These are phyloP conservation scores for Solanum clarkiae DNA, from an alignment of 257 asterid species.

Conservation along the genomic window DNA sequence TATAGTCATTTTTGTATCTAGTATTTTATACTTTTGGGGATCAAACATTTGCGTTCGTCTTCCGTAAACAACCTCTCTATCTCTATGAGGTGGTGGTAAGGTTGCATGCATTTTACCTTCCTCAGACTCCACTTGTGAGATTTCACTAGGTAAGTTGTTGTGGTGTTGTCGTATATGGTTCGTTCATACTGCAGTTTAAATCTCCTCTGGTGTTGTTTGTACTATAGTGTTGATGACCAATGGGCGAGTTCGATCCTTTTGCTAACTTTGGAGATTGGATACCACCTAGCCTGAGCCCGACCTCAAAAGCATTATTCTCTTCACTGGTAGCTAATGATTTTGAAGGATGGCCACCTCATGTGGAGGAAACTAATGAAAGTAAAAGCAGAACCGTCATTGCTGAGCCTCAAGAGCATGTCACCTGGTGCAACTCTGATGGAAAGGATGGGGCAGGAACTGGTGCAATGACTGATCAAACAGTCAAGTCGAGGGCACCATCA, in stretches of 20 bases:
- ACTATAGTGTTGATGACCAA: not conserved
- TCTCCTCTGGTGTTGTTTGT: not conserved
- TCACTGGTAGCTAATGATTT: slow-evolving; percentile 29
- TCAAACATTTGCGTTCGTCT: no score
- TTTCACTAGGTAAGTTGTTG: no score
- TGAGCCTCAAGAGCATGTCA: slow-evolving; percentile 2
- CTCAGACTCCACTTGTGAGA: no score
- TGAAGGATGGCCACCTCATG: slow-evolving; percentile 8
- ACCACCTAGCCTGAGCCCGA: slow-evolving; percentile 46
- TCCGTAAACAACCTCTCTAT: no score
- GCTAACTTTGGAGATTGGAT: slow-evolving; percentile 60
- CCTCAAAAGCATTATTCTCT: slow-evolving; percentile 30
- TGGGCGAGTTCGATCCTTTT: slow-evolving; percentile 58
- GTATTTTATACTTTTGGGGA: no score
- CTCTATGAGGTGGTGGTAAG: no score
- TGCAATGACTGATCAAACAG: slow-evolving; percentile 2
- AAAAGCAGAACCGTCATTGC: slow-evolving; percentile 1
- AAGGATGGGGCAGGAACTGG: slow-evolving; percentile 11
- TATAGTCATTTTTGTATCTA: no score
- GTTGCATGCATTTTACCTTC: no score
- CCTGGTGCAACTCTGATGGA: not conserved
- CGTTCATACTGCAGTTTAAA: not conserved
- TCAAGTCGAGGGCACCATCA: slow-evolving; percentile 9
- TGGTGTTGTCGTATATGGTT: not conserved
- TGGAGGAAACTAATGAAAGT: slow-evolving; percentile 16